These are phyloP conservation scores for Stagonosporopsis vannaccii DNA, from an alignment of 2,329 filamentous ascomycete species.

Conservation along the genomic window DNA sequence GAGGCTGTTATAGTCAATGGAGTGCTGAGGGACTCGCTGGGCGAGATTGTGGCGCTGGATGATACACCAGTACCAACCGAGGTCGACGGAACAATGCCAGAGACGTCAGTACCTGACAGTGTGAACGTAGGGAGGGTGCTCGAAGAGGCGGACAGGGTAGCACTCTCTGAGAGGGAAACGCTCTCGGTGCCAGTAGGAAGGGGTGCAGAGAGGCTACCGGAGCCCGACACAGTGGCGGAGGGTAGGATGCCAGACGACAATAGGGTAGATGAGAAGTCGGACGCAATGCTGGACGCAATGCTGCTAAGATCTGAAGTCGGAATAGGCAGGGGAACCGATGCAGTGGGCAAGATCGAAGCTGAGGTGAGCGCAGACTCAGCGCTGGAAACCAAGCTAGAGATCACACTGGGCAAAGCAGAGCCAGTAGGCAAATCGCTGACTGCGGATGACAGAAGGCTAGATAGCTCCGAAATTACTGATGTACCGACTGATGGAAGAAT, in stretches of 20 bases:
- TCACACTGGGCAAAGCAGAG: conserved; percentile 27
- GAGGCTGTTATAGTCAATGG: conserved; percentile 32
- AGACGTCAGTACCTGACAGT: conserved; percentile 16
- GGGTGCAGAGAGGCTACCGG: conserved; percentile 5
- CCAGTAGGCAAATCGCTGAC: conserved; percentile 25
- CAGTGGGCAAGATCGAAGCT: conserved; percentile 21
- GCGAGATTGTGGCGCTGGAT: conserved; percentile 10
- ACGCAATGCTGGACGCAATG: conserved; percentile 23
- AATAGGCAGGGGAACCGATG: conserved; percentile 23
- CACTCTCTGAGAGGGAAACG: conserved; percentile 7
- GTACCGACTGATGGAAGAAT: conserved; percentile 25
- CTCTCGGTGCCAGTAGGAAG: conserved; percentile 13
- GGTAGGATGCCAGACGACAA: conserved; percentile 17
- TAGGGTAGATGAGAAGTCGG: conserved; percentile 16
- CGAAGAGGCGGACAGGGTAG: conserved; percentile 16
- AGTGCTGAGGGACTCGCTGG: conserved; percentile 22
- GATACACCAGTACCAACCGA: conserved; percentile 9
- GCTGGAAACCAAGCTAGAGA: conserved; percentile 28
- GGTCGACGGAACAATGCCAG: conserved; percentile 11
- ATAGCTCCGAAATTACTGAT: conserved; percentile 27
- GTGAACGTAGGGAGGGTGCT: conserved; percentile 21
- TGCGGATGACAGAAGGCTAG: conserved; percentile 28
- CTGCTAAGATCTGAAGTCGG: conserved; percentile 20
- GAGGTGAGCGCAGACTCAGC: conserved; percentile 21
- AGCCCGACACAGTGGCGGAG: conserved; percentile 16